A percentile compares a stretch with the other conserved stretches of the same genome.
Conservation (phyloP, 306 rosid genomes). For the Rosa persica region DNA sequence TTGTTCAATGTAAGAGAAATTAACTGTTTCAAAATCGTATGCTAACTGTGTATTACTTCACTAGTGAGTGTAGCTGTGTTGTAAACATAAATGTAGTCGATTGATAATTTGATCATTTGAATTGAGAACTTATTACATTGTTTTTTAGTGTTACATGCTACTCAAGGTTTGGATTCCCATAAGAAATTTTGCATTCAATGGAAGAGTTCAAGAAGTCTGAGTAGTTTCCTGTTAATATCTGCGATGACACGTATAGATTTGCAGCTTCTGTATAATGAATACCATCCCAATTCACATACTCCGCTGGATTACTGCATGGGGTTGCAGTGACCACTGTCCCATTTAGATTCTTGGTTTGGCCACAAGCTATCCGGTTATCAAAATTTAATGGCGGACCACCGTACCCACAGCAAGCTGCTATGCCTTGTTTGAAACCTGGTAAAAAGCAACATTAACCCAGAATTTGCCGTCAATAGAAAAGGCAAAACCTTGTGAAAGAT, state of each 20-base stretch:
- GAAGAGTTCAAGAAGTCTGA: slow-evolving; percentile 23
- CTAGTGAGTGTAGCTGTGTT: background rate
- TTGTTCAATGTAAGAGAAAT: background rate
- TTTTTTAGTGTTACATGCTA: background rate
- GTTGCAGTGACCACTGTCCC: slow-evolving; percentile 32
- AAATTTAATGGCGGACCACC: slow-evolving; percentile 45
- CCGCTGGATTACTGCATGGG: slow-evolving; percentile 31
- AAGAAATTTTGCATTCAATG: background rate
- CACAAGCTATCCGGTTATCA: slow-evolving; percentile 36
- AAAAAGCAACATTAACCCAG: background rate
- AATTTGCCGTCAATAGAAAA: background rate
- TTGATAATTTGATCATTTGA: background rate
- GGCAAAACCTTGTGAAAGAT: background rate
- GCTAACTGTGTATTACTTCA: background rate
- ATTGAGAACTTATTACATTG: background rate
- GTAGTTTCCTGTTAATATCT: slow-evolving; percentile 33
- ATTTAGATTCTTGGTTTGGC: slow-evolving; percentile 27
- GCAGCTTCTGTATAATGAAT: slow-evolving; percentile 47
- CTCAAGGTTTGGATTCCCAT: background rate
- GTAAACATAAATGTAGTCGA: background rate
- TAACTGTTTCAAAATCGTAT: background rate
- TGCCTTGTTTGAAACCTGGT: slow-evolving; percentile 38
- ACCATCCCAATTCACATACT: slow-evolving; percentile 46
- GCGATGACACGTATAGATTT: slow-evolving; percentile 32
- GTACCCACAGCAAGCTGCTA: slow-evolving; percentile 45